Percentiles rank a stretch among this genome's conserved stretches.
phyloP scores from a whole-genome alignment of 2,329 filamentous ascomycete species.

The Ophiocordyceps camponoti-saundersi region DNA sequence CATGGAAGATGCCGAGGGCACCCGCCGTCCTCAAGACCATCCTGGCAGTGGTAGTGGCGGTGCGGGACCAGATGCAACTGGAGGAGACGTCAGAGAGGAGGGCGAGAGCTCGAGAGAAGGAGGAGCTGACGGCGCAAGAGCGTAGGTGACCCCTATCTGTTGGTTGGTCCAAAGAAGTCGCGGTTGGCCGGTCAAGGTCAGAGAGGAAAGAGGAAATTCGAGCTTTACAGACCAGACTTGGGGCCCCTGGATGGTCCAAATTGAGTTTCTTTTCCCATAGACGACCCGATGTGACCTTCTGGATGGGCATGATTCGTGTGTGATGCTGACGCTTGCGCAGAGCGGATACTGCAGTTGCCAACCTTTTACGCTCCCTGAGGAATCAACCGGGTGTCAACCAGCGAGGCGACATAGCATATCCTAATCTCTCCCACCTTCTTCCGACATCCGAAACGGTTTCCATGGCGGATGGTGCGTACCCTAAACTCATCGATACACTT shows the following conservation, averaged over 20 bases:
- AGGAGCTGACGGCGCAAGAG: constrained; percentile 92
- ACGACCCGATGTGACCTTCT: constrained; percentile 6
- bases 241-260: constrained; percentile 14
- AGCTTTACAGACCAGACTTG: constrained; percentile 2
- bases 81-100: constrained; percentile 81
- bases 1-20: constrained; percentile 47
- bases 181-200: constrained; percentile 5
- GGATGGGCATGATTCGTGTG: not conserved
- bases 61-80: constrained; percentile 72
- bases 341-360: constrained; percentile 64
- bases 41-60: constrained; percentile 53
- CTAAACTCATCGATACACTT: constrained; percentile 54
- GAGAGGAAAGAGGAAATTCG: constrained; percentile 2
- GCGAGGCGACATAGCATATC: constrained; percentile 46
- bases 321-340: constrained; percentile 18
- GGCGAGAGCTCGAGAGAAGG: constrained; percentile 79
- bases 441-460: constrained; percentile 62
- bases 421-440: constrained; percentile 74
- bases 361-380: constrained; percentile 72
- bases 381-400: constrained; percentile 27
- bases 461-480: constrained; percentile 48
- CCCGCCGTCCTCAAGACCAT: constrained; percentile 39
- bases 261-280: constrained; percentile 11
- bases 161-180: constrained; percentile 9
- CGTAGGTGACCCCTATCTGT: constrained; percentile 58